Conservation (phyloP, 768 basidiomycete genomes). For the Clavulina sp. region DNA sequence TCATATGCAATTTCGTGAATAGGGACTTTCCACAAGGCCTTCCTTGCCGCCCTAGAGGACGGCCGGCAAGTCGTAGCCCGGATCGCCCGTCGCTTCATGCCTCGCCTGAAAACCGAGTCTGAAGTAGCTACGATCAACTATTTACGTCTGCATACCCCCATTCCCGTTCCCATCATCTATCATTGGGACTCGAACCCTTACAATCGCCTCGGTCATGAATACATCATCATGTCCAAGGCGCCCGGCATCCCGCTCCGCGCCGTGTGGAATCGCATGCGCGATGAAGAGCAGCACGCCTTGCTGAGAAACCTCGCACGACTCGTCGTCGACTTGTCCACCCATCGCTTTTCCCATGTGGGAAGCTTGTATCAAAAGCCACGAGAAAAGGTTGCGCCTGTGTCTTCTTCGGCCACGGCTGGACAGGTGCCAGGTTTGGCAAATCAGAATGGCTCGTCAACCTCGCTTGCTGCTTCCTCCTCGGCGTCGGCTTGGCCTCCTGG, state of each 20-base stretch:
- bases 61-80: slow-evolving; percentile 50
- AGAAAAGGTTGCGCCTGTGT: no score
- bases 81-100: slow-evolving; percentile 73
- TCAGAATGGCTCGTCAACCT: no score
- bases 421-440: no score
- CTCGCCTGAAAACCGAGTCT: slow-evolving; percentile 69
- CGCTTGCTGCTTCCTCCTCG: no score
- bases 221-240: slow-evolving; percentile 79
- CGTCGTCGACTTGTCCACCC: slow-evolving; percentile 55
- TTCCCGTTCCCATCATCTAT: slow-evolving; percentile 62
- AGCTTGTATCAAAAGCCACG: slow-evolving; percentile 37
- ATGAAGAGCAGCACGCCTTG: slow-evolving; percentile 43
- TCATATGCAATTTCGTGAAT: neutral
- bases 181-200: slow-evolving; percentile 70
- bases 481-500: no score
- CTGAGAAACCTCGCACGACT: slow-evolving; percentile 51
- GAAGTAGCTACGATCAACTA: slow-evolving; percentile 78
- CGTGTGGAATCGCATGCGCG: slow-evolving; percentile 53
- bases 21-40: slow-evolving; percentile 85
- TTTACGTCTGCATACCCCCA: slow-evolving; percentile 43
- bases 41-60: slow-evolving; percentile 50
- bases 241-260: slow-evolving; percentile 50
- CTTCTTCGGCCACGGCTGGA: no score
- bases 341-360: slow-evolving; percentile 59
- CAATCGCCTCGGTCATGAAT: slow-evolving; percentile 72